Evolutionary conservation across 768 basidiomycete genomes (phyloP).

Genomic region (Mycena filopes): DNA sequence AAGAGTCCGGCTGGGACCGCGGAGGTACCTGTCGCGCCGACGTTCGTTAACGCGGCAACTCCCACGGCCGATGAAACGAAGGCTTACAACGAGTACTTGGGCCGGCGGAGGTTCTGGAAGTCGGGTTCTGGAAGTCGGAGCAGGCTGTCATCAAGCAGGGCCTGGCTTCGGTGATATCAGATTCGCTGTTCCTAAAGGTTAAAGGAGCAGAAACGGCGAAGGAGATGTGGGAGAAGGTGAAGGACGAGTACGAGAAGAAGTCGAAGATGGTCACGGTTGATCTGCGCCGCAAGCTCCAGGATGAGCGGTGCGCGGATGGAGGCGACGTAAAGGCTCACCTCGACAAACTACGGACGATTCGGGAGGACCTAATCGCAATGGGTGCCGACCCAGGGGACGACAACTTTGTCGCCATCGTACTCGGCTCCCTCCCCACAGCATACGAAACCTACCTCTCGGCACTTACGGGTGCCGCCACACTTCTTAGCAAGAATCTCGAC

Average conservation of each 20-base stretch:
- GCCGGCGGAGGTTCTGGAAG: slow-evolving; percentile 9
- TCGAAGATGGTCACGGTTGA: slow-evolving; percentile 35
- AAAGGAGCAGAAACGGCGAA: slow-evolving; percentile 13
- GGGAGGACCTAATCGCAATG: slow-evolving; percentile 8
- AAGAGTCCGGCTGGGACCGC: neutral
- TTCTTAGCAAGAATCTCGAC: slow-evolving; percentile 5
- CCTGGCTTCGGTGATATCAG: slow-evolving; percentile 34
- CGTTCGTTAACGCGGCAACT: neutral
- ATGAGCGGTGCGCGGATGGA: slow-evolving; percentile 33
- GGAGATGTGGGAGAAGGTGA: slow-evolving; percentile 35
- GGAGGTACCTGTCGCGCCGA: neutral
- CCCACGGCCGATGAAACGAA: neutral
- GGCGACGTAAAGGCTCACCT: slow-evolving; percentile 39
- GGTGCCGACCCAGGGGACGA: slow-evolving; percentile 8
- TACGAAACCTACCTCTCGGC: slow-evolving; percentile 11
- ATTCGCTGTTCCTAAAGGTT: slow-evolving; percentile 38
- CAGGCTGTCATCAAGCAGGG: slow-evolving; percentile 36
- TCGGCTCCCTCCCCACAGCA: neutral
- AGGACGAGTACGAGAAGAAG: slow-evolving; percentile 33
- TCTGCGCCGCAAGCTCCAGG: slow-evolving; percentile 35
- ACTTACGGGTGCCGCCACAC: slow-evolving; percentile 12
- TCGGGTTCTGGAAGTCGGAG: slow-evolving; percentile 25
- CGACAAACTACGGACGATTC: neutral
- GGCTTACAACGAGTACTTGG: slow-evolving; percentile 1
- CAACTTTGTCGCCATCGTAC: neutral